These are phyloP conservation scores for Paecilomyces sp. DNA, from an alignment of 2,329 filamentous ascomycete genomes.

Conservation along the genomic window DNA sequence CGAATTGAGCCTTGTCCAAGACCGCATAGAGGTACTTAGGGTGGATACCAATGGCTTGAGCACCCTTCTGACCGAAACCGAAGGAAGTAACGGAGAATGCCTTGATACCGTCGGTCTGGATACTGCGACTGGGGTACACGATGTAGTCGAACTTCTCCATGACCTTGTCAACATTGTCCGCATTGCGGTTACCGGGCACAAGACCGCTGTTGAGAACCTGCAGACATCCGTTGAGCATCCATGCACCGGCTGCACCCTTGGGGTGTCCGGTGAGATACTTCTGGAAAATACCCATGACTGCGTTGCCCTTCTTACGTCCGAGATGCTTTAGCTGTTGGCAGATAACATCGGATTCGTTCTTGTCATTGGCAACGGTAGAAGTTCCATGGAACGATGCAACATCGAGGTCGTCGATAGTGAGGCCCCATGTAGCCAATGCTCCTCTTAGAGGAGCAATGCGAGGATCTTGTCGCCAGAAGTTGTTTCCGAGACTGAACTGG, in stretches of 20 bases:
- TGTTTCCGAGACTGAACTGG: constrained; percentile 87
- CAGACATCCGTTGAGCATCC: constrained; percentile 99
- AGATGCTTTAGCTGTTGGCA: constrained; percentile 94
- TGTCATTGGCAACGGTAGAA: constrained; percentile 97
- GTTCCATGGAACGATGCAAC: constrained; percentile 99
- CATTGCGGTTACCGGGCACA: constrained; percentile 94
- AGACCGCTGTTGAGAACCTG: constrained; percentile 92
- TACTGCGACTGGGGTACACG: constrained; percentile 87
- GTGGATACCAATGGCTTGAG: constrained; percentile 94
- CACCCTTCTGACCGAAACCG: constrained; percentile 98
- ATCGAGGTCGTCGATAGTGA: constrained; percentile 90
- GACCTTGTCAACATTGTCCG: constrained; percentile 90
- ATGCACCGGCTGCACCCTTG: constrained; percentile 97
- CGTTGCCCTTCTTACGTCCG: constrained; percentile 92
- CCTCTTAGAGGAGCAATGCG: constrained; percentile 92
- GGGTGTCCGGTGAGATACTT: constrained; percentile 98
- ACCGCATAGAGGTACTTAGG: constrained; percentile 92
- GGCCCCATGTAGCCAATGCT: constrained; percentile 93
- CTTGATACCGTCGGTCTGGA: constrained; percentile 97
- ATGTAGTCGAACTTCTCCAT: constrained; percentile 99
- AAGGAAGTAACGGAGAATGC: constrained; percentile 98
- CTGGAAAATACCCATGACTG: constrained; percentile 94
- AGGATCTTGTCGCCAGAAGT: constrained; percentile 96
- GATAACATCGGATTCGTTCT: constrained; percentile 97
- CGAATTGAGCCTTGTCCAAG: constrained; percentile 79